These are phyloP conservation scores for Ascobolus immersus DNA, from an alignment of 495 filamentous ascomycete species.

Conservation along the genomic window DNA sequence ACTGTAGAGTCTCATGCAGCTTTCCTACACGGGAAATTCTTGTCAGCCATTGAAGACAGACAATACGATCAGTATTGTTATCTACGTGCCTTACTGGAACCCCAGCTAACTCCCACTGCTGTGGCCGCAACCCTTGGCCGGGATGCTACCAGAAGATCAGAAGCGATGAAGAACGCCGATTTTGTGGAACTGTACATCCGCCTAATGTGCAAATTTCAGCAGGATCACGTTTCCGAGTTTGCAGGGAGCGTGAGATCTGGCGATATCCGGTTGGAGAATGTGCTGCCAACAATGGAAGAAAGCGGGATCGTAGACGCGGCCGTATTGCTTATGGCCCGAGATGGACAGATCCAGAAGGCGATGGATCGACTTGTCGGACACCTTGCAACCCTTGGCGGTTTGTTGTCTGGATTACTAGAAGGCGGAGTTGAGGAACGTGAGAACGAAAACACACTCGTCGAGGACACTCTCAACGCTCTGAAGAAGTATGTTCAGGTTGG, in stretches of 20 bases:
- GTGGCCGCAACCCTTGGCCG: constrained; percentile 19
- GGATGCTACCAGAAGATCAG: constrained; percentile 7
- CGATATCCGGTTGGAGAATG: constrained; percentile 53
- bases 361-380: constrained; percentile 65
- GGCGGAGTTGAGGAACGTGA: constrained; percentile 17
- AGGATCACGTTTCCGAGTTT: constrained; percentile 61
- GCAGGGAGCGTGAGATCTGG: constrained; percentile 52
- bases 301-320: constrained; percentile 81
- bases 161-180: constrained; percentile 7
- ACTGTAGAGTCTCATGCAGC: constrained; percentile 41
- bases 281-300: constrained; percentile 68
- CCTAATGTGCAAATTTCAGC: constrained; percentile 65
- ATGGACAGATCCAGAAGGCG: constrained; percentile 59
- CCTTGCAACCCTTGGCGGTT: constrained; percentile 49
- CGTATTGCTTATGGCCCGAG: constrained; percentile 68
- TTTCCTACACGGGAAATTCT: constrained; percentile 41
- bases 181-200: constrained; percentile 52
- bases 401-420: constrained; percentile 49
- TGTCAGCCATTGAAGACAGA: constrained; percentile 37
- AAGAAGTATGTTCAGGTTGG: constrained; percentile 77
- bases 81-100: constrained; percentile 53
- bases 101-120: constrained; percentile 21
- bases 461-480: constrained; percentile 45
- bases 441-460: constrained; percentile 20
- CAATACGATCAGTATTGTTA: constrained; percentile 48